phyloP scores from a whole-genome alignment of 2,329 filamentous ascomycete genomes.

The Botrytis hyacinthi region DNA sequence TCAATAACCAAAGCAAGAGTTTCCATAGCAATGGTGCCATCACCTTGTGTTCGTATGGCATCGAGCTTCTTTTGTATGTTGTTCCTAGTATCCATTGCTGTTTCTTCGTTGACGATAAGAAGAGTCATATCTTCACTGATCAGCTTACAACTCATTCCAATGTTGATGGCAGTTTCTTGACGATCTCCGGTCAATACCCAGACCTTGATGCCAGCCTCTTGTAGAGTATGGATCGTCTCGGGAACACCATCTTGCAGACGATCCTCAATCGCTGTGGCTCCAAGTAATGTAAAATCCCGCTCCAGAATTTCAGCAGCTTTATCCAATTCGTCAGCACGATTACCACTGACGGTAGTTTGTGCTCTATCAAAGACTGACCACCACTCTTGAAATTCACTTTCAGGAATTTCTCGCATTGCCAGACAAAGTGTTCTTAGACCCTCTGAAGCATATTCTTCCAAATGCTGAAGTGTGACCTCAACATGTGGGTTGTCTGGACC shows the following conservation, averaged over 20 bases:
- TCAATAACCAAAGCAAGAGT: conserved; percentile 91
- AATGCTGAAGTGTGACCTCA: conserved; percentile 84
- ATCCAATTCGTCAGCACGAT: conserved; percentile 89
- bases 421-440: conserved; percentile 92
- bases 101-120: conserved; percentile 92
- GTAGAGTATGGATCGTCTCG: conserved; percentile 95
- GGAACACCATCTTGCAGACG: conserved; percentile 95
- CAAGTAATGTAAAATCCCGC: conserved; percentile 84
- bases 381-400: conserved; percentile 89
- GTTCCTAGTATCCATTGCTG: conserved; percentile 71
- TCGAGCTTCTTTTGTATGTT: conserved; percentile 93
- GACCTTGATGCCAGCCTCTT: conserved; percentile 95
- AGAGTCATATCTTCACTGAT: conserved; percentile 99
- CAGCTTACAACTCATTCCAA: conserved; percentile 98
- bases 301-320: conserved; percentile 97
- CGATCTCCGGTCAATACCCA: conserved; percentile 98
- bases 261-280: conserved; percentile 96
- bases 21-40: conserved; percentile 75
- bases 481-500: conserved; percentile 80
- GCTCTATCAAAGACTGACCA: conserved; percentile 81
- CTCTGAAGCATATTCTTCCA: conserved; percentile 98
- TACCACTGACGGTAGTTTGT: conserved; percentile 85
- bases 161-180: conserved; percentile 99
- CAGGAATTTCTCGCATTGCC: conserved; percentile 88
- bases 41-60: conserved; percentile 80